A percentile compares a stretch with the other conserved stretches of the same genome.
These are phyloP conservation scores for Wickerhamomyces kurtzmanii DNA, from an alignment of 805 yeast genomes.

Conservation along the genomic window DNA sequence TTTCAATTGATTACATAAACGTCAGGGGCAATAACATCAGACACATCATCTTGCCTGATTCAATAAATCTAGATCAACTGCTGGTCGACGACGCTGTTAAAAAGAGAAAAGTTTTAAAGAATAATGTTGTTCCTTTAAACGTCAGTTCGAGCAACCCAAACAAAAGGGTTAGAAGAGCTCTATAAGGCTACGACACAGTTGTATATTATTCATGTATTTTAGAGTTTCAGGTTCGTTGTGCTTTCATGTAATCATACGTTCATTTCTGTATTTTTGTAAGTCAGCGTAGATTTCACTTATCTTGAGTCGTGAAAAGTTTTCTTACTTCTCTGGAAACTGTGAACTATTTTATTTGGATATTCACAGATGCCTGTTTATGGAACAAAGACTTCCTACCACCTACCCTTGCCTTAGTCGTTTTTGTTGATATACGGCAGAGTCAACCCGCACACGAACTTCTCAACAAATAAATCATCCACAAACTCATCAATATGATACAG, in stretches of 20 bases:
- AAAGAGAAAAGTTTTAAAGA: constrained; percentile 18
- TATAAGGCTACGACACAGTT: constrained; percentile 6
- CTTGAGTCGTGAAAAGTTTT: too few relatives aligned
- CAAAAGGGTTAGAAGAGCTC: constrained; percentile 24
- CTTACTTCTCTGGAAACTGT: too few relatives aligned
- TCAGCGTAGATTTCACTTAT: too few relatives aligned
- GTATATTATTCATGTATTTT: constrained; percentile 1
- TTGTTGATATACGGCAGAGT: constrained; percentile 65
- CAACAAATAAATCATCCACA: constrained; percentile 47
- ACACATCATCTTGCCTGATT: constrained; percentile 76
- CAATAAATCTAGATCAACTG: constrained; percentile 60
- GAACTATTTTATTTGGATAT: too few relatives aligned
- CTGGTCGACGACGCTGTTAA: constrained; percentile 32
- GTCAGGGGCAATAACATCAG: constrained; percentile 87
- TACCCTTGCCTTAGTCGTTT: too few relatives aligned
- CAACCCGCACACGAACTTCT: constrained; percentile 60
- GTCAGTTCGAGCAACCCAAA: constrained; percentile 9
- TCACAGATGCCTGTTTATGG: too few relatives aligned
- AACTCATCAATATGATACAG: constrained; percentile 64
- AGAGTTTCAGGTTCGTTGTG: too few relatives aligned
- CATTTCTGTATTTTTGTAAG: too few relatives aligned
- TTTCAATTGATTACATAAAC: constrained; percentile 65
- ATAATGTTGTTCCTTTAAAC: too few relatives aligned
- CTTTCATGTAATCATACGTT: too few relatives aligned
- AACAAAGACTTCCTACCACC: too few relatives aligned